These are phyloP conservation scores for Lachancea kluyveri DNA, from an alignment of 805 yeast species.

Conservation along the genomic window DNA sequence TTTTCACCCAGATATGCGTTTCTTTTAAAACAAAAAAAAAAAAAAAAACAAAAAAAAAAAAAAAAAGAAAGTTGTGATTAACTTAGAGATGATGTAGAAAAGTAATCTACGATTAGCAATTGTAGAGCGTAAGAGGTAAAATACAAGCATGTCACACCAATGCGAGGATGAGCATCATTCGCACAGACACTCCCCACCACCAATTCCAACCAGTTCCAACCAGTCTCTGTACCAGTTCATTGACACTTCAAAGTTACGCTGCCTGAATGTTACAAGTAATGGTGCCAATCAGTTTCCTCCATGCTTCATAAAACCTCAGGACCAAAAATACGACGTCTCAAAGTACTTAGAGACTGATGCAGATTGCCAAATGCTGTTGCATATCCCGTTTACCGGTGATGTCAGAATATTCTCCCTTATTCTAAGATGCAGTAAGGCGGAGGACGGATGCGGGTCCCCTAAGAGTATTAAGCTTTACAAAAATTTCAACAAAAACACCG, in stretches of 20 bases:
- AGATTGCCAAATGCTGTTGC: constrained; percentile 72
- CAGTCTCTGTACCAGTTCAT: constrained; percentile 63
- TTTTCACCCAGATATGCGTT: no score
- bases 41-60: no score
- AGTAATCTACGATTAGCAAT: no score
- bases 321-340: constrained; percentile 43
- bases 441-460: constrained; percentile 55
- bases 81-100: no score
- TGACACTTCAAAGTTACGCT: constrained; percentile 52
- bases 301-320: constrained; percentile 46
- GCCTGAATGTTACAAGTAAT: constrained; percentile 54
- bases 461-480: constrained; percentile 63
- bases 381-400: constrained; percentile 72
- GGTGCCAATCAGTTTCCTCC: constrained; percentile 34
- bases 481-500: constrained; percentile 55
- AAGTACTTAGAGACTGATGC: constrained; percentile 57
- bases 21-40: no score
- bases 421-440: constrained; percentile 45
- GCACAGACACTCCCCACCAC: constrained; percentile 44
- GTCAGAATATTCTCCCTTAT: constrained; percentile 72
- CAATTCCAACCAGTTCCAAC: constrained; percentile 62
- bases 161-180: constrained; percentile 31
- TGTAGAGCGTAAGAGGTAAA: no score
- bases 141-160: constrained; percentile 25
- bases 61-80: no score